These are phyloP conservation scores for Verticillium nubilum DNA, from an alignment of 2,329 filamentous ascomycete genomes.

Conservation along the genomic window DNA sequence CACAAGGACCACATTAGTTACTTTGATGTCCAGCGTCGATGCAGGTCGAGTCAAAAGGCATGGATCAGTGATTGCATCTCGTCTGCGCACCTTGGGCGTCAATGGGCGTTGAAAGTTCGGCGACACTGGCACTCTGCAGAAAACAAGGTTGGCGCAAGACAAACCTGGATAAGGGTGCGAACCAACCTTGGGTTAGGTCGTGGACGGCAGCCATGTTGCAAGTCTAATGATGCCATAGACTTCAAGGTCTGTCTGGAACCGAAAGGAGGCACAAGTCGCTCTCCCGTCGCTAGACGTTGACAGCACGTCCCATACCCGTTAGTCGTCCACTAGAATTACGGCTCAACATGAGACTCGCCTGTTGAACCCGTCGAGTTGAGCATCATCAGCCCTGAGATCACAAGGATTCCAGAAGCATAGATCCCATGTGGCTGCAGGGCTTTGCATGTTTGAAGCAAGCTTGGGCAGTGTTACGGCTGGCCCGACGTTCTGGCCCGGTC, in stretches of 20 bases:
- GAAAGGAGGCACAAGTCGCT: background rate
- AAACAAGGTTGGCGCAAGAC: background rate
- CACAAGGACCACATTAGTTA: background rate
- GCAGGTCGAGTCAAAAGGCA: background rate
- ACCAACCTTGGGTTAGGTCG: too few species aligned
- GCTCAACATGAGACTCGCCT: too few species aligned
- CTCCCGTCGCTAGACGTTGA: background rate
- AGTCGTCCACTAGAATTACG: background rate
- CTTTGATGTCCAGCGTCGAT: background rate
- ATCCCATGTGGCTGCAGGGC: background rate
- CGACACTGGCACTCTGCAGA: background rate
- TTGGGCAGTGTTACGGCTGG: background rate
- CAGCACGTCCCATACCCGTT: background rate
- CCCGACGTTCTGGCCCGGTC: background rate
- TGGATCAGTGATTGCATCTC: background rate
- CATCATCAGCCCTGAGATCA: background rate
- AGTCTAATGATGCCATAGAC: too few species aligned
- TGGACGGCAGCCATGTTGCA: too few species aligned
- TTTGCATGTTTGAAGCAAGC: background rate
- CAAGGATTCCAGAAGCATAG: background rate
- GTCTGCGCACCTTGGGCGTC: too few species aligned
- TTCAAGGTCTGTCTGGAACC: too few species aligned
- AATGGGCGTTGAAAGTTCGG: background rate
- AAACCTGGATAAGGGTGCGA: too few species aligned
- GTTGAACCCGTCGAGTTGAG: background rate